Evolutionary conservation across 306 rosid species (phyloP), one percentile per base, ranked within the genome.

Genomic region (Corylus avellana): DNA sequence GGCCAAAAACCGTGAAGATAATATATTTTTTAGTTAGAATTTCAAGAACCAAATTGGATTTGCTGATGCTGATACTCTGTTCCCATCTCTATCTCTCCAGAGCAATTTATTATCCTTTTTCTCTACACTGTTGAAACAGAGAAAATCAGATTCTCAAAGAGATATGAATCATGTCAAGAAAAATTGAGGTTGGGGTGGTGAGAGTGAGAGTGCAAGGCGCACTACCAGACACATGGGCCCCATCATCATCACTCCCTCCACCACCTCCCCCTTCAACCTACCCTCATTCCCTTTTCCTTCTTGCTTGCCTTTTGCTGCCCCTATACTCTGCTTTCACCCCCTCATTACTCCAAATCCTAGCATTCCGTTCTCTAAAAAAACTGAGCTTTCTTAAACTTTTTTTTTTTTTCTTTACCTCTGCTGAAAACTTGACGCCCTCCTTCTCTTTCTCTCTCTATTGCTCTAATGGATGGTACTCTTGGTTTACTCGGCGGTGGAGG

Each of bases 151-250:
- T 80, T 83, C 88, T 54, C 13, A 37, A 37, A 70, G 66, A 68
- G 66, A 73, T 78, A 85, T 76, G 84, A 84, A 82, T 49, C 67
- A 75, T 86, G 86, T 53, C 77, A 75, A 22, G 59, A 74, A 73
- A 75, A 53, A 1, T 13, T 10, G 53, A 20, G 75, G 71, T 63
- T 75, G 70, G 78, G 62, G 72, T 66, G 85, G 62, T 46, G 84
- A 53, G 71, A 32, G 35, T 32, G 35, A 32, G 35, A 73, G 89
- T 83, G 86, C 83, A 58, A 54, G 78, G 91, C 85, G 90, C 93
- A 90, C 90, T 76, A 83, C 75, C 81, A 85, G 90, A 88, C 90
- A 88, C 37, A 22, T 66, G 86, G 94, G 86, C 14, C 90, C 94
- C 90, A 86, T 77, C 73, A 63, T 69, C 86, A 87, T 88, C 89